These are phyloP conservation scores for Alternaria sp. DNA, from an alignment of 2,329 filamentous ascomycete genomes.

Conservation along the genomic window DNA sequence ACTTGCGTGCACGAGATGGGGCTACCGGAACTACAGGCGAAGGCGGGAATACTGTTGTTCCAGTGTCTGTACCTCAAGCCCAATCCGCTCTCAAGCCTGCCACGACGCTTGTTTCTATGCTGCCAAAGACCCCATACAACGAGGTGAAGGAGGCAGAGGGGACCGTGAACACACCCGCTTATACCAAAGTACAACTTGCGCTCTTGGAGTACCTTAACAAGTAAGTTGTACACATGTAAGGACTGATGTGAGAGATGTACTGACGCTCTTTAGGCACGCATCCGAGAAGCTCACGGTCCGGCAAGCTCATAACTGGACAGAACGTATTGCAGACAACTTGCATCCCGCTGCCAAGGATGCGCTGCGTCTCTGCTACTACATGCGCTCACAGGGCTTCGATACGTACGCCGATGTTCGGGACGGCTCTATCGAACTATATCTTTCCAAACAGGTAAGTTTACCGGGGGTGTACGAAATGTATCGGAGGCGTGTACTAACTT, in stretches of 20 bases:
- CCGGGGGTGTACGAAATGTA: not conserved
- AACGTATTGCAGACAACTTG: conserved; percentile 8
- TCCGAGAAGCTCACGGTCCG: conserved; percentile 17
- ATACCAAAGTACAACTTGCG: conserved; percentile 24
- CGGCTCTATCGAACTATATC: conserved; percentile 16
- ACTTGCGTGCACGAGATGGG: not conserved
- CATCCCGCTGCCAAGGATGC: conserved; percentile 23
- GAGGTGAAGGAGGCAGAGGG: conserved; percentile 20
- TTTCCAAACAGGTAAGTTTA: conserved; percentile 11
- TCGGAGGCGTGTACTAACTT: not conserved
- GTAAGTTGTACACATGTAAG: not conserved
- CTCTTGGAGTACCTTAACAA: conserved; percentile 18
- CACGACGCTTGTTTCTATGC: conserved; percentile 13
- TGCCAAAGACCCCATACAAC: conserved; percentile 23
- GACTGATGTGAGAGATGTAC: not conserved
- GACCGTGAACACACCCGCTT: conserved; percentile 17
- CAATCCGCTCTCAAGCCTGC: not conserved
- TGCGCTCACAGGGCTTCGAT: conserved; percentile 34
- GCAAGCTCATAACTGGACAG: conserved; percentile 23
- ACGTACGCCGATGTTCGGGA: conserved; percentile 23
- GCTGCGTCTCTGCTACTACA: conserved; percentile 40
- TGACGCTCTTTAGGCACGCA: not conserved
- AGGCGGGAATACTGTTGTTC: not conserved
- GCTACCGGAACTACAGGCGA: not conserved
- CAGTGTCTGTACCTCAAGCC: not conserved